phyloP scores from a whole-genome alignment of 192 early-diverging fungal genomes.

The Haplosporangium gracile region DNA sequence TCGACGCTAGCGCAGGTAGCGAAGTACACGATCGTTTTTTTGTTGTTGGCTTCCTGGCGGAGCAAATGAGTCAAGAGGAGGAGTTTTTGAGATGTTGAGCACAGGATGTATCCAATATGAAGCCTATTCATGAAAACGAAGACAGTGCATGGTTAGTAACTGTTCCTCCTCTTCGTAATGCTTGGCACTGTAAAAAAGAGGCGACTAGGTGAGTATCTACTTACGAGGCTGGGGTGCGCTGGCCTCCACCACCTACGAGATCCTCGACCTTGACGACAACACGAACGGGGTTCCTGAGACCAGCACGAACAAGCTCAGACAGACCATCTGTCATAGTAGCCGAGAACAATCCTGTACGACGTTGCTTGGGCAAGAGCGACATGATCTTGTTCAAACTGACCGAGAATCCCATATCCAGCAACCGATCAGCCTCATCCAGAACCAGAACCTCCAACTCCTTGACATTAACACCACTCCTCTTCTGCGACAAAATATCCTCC shows the following conservation, averaged over 20 bases:
- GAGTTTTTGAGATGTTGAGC: conserved; percentile 86
- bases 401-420: conserved; percentile 96
- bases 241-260: conserved; percentile 61
- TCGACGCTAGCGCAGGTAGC: conserved; percentile 97
- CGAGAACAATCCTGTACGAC: conserved; percentile 95
- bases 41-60: conserved; percentile 62
- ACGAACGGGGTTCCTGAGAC: conserved; percentile 91
- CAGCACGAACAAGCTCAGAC: conserved; percentile 83
- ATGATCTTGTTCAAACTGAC: conserved; percentile 85
- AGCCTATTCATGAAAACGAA: conserved; percentile 62
- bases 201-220: conserved; percentile 16
- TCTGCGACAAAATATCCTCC: conserved; percentile 77
- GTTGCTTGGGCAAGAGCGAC: conserved; percentile 87
- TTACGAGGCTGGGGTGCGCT: conserved; percentile 73
- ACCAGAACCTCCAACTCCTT: conserved; percentile 90
- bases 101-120: conserved; percentile 80
- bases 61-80: conserved; percentile 79
- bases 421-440: conserved; percentile 94
- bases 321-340: conserved; percentile 97
- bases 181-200: too few relatives aligned
- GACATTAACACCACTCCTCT: conserved; percentile 70
- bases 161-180: neutral
- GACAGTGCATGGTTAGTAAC: neutral
- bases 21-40: conserved; percentile 95
- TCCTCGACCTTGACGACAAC: conserved; percentile 92